A percentile compares a stretch with the other conserved stretches of the same genome.
phyloP scores from a whole-genome alignment of 257 asterid species.

The Ligustrum vulgare region DNA sequence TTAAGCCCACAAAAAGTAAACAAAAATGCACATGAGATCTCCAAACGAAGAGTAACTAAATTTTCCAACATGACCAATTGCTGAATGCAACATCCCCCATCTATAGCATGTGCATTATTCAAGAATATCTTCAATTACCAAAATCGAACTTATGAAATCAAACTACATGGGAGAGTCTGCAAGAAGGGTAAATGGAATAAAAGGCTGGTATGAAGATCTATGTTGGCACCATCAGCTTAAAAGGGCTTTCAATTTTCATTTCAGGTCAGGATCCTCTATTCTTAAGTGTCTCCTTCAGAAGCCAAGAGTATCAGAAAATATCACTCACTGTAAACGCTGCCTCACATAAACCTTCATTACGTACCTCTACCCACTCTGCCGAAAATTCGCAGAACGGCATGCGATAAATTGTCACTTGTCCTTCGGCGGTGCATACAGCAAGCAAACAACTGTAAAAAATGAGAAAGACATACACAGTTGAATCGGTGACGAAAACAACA shows the following conservation, averaged over 20 bases:
- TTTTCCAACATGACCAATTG: background rate
- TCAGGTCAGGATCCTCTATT: background rate
- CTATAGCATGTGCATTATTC: background rate
- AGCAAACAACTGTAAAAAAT: conserved; percentile 66
- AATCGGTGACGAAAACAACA: background rate
- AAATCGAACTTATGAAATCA: background rate
- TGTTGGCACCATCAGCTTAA: background rate
- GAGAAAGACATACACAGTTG: background rate
- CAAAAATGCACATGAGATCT: background rate
- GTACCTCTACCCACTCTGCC: conserved; percentile 87
- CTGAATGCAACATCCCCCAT: conserved; percentile 1
- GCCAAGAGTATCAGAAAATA: background rate
- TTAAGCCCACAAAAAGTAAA: background rate
- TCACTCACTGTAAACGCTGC: background rate
- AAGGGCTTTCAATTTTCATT: background rate
- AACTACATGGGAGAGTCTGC: too few relatives aligned
- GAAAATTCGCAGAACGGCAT: conserved; percentile 71
- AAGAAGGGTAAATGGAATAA: background rate
- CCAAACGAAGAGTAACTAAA: background rate
- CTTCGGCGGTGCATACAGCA: conserved; percentile 83
- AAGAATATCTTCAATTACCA: background rate
- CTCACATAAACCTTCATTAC: background rate
- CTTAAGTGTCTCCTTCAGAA: background rate
- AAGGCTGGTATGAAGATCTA: background rate
- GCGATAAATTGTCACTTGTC: conserved; percentile 74